Base-by-base conservation (phyloP, 148 eudicot genomes). In the Simmondsia chinensis region DNA sequence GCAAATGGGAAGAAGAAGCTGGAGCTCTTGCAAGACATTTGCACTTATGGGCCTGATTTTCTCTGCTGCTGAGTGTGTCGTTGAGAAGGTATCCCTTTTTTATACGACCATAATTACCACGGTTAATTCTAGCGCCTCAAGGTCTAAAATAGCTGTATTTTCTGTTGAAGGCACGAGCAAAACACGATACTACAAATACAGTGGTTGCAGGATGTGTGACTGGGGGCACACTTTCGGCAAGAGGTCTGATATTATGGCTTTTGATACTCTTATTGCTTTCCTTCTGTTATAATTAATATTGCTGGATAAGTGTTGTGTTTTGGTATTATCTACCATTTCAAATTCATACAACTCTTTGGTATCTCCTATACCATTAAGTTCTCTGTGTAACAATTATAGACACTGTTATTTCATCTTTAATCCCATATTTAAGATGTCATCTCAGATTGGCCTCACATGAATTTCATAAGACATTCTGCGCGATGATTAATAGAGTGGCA, bases 21-120 rank as follows among this genome's bases (percentile, higher is more conserved):
- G 97, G 97, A 66, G 80, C 63, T 71, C 79, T 39, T 89, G 97
- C 69, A 89, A 81, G 64, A 59, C 85, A 13, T 89, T 89, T 70
- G 97, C 97, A 15, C 40, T 89, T 9, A 78, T 89, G 97, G 97
- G 97, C 14, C 53, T 70, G 0, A 39, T 84, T 23, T 89, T 89
- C 62, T 81, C 97, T 14, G 80, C 88, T 33, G 71, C 85, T 39
- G 97, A 89, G 63, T 84, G 97, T 59, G 71, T 70, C 23, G 70
- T 81, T 46, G 97, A 89, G 56, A 81, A 79, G 97, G 97, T 79
- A 66, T n/a, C n/a, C 15, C 4, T 28, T 33, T 20, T 15, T 0
- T 3, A 33, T 46, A 3, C 32, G 7, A 17, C 26, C 12, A 17
- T 17, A 22, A 22, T n/a, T n/a, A n/a, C n/a, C n/a, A n/a, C n/a